These are phyloP conservation scores for Geosmithia flava DNA, from an alignment of 2,329 filamentous ascomycete genomes.

Conservation along the genomic window DNA sequence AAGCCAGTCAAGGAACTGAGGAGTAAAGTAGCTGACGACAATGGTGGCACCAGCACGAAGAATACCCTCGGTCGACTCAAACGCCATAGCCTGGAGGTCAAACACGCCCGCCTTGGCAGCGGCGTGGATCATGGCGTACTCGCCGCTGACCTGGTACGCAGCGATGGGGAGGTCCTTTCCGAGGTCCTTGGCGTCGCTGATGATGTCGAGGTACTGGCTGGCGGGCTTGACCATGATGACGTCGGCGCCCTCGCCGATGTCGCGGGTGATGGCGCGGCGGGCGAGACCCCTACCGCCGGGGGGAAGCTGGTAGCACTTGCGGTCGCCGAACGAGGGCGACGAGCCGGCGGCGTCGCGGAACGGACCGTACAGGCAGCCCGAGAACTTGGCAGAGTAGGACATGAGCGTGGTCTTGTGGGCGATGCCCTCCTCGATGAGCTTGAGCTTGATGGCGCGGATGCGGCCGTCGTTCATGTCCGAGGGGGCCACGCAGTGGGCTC, in stretches of 20 bases:
- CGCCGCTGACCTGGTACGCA: slow-evolving; percentile 93
- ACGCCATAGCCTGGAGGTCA: slow-evolving; percentile 86
- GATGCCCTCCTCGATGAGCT: slow-evolving; percentile 89
- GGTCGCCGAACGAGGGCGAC: slow-evolving; percentile 81
- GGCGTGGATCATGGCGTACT: slow-evolving; percentile 97
- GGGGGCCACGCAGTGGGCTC: slow-evolving; percentile 91
- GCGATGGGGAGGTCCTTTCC: slow-evolving; percentile 85
- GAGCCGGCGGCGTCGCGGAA: slow-evolving; percentile 96
- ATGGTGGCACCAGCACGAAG: slow-evolving; percentile 87
- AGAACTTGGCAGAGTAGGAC: slow-evolving; percentile 98
- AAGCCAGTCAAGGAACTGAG: slow-evolving; percentile 61
- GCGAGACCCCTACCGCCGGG: slow-evolving; percentile 86
- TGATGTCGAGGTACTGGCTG: slow-evolving; percentile 91
- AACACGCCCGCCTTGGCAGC: slow-evolving; percentile 94
- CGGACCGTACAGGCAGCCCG: slow-evolving; percentile 88
- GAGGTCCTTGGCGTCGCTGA: slow-evolving; percentile 91
- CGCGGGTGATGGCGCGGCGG: slow-evolving; percentile 75
- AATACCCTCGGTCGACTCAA: slow-evolving; percentile 90
- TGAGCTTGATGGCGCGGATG: slow-evolving; percentile 94
- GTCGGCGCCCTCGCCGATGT: slow-evolving; percentile 88
- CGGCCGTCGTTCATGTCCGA: slow-evolving; percentile 99
- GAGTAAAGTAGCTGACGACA: slow-evolving; percentile 87
- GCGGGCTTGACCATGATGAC: slow-evolving; percentile 99
- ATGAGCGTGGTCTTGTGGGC: slow-evolving; percentile 86
- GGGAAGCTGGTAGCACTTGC: slow-evolving; percentile 93